Evolutionary conservation across 208 protist species (phyloP), one percentile per base, ranked within the genome.

Genomic region (Porcisia deanei): DNA sequence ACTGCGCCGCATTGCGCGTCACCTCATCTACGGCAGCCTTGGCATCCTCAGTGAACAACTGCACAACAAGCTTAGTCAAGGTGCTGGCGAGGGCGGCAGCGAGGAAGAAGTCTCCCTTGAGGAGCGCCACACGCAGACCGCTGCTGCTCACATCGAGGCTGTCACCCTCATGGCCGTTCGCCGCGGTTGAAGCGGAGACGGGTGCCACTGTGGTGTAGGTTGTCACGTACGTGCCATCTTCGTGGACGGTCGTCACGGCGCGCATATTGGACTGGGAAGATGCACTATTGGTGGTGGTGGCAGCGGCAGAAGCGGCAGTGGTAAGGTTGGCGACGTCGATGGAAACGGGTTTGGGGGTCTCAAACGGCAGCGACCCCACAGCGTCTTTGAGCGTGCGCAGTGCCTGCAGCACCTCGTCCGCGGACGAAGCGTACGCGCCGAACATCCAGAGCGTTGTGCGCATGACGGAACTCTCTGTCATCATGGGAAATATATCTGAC

Each of bases 161-260:
- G 66, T 69, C 57, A 61, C 34, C 60, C 1, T 41, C 52, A 70
- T 20, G 60, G 1, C 39, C 39, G 59, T 49, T 65, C 57, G 43
- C 53, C 30, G 68, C 67, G 34, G 63, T 2, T 57, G 45, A 45
- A 9, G 70, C 73, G 43, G 71, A 73, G 45, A 77, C 60, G 57
- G 75, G 77, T 9, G 83, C 74, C 1, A 47, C 84, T 0, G 85
- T 84, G 20, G 84, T 89, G 82, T 91, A 96, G 45, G 89, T 89
- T 2, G 94, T 98, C 52, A 93, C 97, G 84, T 99, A 99, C 8
- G 97, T 98, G 77, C 98, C 98, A 63, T 96, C 91, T 77, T 97
- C 92, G 43, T 85, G 88, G 41, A 98, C 89, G 0, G 85, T 94
- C 39, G 94, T 96, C 16, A 93, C 84, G 43, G 83, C 92, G 4